These are phyloP conservation scores for Solanum microdontum DNA, from an alignment of 257 asterid genomes.

Conservation along the genomic window DNA sequence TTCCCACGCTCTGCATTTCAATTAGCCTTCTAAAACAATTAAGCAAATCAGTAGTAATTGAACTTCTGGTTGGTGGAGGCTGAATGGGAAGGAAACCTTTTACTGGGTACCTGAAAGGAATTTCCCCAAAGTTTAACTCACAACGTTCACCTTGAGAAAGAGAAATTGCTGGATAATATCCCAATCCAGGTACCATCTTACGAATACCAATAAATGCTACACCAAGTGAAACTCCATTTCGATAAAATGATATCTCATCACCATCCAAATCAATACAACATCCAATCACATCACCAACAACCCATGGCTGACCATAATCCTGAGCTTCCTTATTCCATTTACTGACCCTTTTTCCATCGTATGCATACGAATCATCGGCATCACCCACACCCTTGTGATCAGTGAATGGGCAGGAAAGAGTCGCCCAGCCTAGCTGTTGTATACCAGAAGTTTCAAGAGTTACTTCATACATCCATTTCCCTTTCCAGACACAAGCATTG, in stretches of 20 bases:
- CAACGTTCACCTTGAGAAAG: conserved; percentile 96
- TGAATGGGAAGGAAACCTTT: conserved; percentile 72
- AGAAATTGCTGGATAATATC: conserved; percentile 91
- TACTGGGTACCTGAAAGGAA: conserved; percentile 72
- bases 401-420: conserved; percentile 77
- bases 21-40: conserved; percentile 67
- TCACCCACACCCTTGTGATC: conserved; percentile 92
- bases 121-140: conserved; percentile 78
- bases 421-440: conserved; percentile 96
- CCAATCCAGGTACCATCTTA: conserved; percentile 95
- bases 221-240: conserved; percentile 91
- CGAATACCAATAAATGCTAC: conserved; percentile 78
- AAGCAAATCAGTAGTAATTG: conserved; percentile 43
- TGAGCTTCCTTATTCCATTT: conserved; percentile 83
- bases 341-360: conserved; percentile 82
- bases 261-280: conserved; percentile 84
- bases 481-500: conserved; percentile 87
- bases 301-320: conserved; percentile 88
- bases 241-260: conserved; percentile 58
- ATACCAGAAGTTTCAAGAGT: conserved; percentile 86
- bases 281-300: conserved; percentile 90
- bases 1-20: conserved; percentile 45
- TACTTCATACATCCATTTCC: conserved; percentile 98
- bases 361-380: conserved; percentile 89
- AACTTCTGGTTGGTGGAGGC: conserved; percentile 43